Base-by-base conservation (phyloP, 2,329 filamentous ascomycete species). In the Xenoacremonium recifei region DNA sequence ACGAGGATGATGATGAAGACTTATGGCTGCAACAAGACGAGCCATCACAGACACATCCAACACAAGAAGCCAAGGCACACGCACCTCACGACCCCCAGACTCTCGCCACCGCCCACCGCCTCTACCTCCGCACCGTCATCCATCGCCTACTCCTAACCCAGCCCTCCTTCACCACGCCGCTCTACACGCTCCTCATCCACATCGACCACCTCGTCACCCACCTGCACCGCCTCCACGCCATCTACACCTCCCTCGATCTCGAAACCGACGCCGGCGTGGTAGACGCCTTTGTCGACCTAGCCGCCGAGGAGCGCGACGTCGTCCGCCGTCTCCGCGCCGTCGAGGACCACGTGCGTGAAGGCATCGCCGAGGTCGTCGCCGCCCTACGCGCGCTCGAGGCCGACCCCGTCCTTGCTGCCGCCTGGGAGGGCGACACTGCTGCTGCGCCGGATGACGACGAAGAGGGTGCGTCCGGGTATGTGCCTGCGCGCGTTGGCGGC, bases 141-240 rank as follows among this genome's bases (percentile, higher is more conserved):
- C 78, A 80, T 32, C 77, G 79, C 6, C 73, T 92, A 3, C 76
- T 91, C 15, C 74, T 91, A 9, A 83, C 81, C 0, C 79, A 82
- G 23, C 54, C 71, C 2, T 63, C 70, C 3, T 90, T 86, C 60
- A 87, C 85, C 0, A 71, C 79, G 15, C 68, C 79, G 2, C 70
- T 91, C 0, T 84, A 87, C 58, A 71, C 74, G 6, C 75, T 90
- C 5, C 77, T 90, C 23, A 76, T 80, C 17, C 81, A 87, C 54
- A 79, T 89, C n/a, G 91, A 96, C 64, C 85, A 85, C 52, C 82
- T 96, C 10, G 82, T 89, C 19, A 85, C 88, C 0, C 80, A 90
- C 29, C 78, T 93, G 34, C 77, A 82, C 39, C 85, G 89, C 3
- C 75, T 96, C 1, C 83, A 93, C 50, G 75, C 73, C 3, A 81